These are phyloP conservation scores for Talaromyces sp. DNA, from an alignment of 2,329 filamentous ascomycete genomes.

Conservation along the genomic window DNA sequence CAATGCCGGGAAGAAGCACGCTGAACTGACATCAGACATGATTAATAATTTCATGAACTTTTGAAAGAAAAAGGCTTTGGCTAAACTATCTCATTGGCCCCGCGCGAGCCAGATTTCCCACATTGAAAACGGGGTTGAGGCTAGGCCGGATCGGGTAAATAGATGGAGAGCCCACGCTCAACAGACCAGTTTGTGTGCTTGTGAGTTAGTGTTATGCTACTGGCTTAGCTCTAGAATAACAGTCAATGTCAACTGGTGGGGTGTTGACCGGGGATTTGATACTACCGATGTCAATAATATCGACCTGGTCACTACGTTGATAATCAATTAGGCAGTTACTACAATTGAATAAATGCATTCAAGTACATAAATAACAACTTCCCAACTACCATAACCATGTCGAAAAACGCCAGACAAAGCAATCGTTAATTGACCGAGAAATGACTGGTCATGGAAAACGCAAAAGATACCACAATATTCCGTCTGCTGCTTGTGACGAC, in stretches of 20 bases:
- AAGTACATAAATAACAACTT: not conserved
- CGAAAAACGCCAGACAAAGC: not conserved
- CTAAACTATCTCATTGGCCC: not conserved
- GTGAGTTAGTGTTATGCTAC: not conserved
- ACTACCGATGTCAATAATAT: not conserved
- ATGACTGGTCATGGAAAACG: not conserved
- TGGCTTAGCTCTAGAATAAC: no score
- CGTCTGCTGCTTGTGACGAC: not conserved
- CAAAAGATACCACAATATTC: not conserved
- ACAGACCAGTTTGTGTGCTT: not conserved
- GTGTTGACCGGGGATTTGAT: not conserved
- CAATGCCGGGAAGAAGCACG: not conserved
- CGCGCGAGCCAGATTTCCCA: not conserved
- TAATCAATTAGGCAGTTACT: not conserved
- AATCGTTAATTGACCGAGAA: not conserved
- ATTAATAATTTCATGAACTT: not conserved
- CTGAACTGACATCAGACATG: not conserved
- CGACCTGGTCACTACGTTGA: not conserved
- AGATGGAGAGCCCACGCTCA: not conserved
- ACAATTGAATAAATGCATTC: not conserved
- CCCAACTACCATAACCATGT: not conserved
- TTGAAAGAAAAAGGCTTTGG: not conserved
- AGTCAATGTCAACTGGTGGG: not conserved
- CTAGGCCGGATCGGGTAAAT: not conserved
- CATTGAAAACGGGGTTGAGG: not conserved